These are phyloP conservation scores for Fraxinus angustifolia DNA, from an alignment of 305 asterid genomes.

Conservation along the genomic window DNA sequence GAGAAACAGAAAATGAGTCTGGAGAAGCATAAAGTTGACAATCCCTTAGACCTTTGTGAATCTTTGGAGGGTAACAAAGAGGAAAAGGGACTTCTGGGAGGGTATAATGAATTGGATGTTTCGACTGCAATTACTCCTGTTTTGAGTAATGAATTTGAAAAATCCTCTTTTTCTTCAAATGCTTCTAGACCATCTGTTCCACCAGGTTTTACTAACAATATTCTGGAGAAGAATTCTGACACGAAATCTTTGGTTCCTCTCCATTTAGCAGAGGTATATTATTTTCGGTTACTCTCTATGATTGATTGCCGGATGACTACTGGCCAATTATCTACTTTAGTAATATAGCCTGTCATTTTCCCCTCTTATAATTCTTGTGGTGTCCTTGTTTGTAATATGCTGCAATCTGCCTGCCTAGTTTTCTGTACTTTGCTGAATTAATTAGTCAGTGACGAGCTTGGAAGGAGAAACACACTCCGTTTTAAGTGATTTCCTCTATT, in stretches of 20 bases:
- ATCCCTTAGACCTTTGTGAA: constrained; percentile 37
- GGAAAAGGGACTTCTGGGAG: constrained; percentile 27
- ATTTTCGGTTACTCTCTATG: neutral
- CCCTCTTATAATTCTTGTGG: neutral
- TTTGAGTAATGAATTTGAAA: neutral
- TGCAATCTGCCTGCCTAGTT: neutral
- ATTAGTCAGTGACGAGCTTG: neutral
- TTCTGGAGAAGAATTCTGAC: neutral
- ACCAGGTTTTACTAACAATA: neutral
- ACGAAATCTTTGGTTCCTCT: neutral
- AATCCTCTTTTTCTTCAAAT: neutral
- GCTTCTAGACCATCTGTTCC: neutral
- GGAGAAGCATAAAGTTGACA: constrained; percentile 48
- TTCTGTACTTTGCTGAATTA: neutral
- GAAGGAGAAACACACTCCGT: neutral
- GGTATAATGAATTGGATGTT: neutral
- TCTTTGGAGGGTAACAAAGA: constrained; percentile 44
- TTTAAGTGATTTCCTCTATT: neutral
- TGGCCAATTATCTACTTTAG: neutral
- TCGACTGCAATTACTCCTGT: neutral
- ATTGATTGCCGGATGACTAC: neutral
- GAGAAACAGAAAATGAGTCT: constrained; percentile 62
- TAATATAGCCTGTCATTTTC: neutral
- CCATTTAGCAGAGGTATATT: neutral
- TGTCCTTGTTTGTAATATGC: neutral